Conservation (phyloP, 2,329 filamentous ascomycete genomes). For the Epichloe elymi region DNA sequence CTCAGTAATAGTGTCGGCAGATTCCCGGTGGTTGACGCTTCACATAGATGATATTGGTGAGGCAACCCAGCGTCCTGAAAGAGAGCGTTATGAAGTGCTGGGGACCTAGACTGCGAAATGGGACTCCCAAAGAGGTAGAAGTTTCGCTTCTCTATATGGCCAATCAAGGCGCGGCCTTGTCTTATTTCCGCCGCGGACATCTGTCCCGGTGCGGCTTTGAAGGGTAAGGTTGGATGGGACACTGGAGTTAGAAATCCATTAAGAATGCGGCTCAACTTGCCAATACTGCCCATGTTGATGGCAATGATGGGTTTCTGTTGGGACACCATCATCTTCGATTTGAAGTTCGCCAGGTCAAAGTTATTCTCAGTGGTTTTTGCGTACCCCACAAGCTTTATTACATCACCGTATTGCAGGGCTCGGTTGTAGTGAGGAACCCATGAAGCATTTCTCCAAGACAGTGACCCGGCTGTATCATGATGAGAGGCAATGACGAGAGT, state of each 20-base stretch:
- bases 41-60: slow-evolving; percentile 63
- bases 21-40: slow-evolving; percentile 54
- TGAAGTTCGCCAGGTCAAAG: slow-evolving; percentile 72
- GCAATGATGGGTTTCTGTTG: slow-evolving; percentile 80
- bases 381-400: slow-evolving; percentile 86
- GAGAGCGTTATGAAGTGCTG: slow-evolving; percentile 77
- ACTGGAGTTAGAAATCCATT: slow-evolving; percentile 94
- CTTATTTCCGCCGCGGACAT: slow-evolving; percentile 84
- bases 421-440: slow-evolving; percentile 88
- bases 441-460: slow-evolving; percentile 86
- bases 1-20: slow-evolving; percentile 53
- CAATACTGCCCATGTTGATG: slow-evolving; percentile 84
- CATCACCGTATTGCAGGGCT: slow-evolving; percentile 77
- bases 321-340: slow-evolving; percentile 55
- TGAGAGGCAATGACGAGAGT: slow-evolving; percentile 90
- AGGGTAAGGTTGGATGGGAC: slow-evolving; percentile 75
- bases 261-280: slow-evolving; percentile 79
- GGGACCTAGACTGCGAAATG: slow-evolving; percentile 69
- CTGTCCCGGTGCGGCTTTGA: slow-evolving; percentile 88
- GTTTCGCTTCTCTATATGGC: slow-evolving; percentile 59
- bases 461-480: slow-evolving; percentile 65
- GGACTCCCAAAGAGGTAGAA: slow-evolving; percentile 87
- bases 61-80: slow-evolving; percentile 69
- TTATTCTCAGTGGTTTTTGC: slow-evolving; percentile 73
- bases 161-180: slow-evolving; percentile 62